phyloP scores from a whole-genome alignment of 1,284 basidiomycete genomes.

The Veloporphyrellus conicus region DNA sequence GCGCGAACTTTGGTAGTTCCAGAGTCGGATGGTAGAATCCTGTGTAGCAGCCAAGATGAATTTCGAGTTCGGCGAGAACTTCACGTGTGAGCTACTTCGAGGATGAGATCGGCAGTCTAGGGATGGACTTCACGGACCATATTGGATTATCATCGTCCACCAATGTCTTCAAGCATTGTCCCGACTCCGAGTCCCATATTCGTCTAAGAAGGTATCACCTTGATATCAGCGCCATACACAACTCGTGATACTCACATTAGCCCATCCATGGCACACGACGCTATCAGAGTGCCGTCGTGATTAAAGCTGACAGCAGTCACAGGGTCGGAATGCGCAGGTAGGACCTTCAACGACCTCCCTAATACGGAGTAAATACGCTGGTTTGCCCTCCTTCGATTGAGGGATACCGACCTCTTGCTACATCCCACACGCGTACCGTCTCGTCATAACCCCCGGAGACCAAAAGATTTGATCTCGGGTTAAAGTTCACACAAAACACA shows the following conservation, averaged over 20 bases:
- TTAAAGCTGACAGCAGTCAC: slow-evolving; percentile 93
- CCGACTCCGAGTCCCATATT: slow-evolving; percentile 94
- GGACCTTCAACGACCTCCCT: slow-evolving; percentile 74
- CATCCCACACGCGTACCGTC: slow-evolving; percentile 92
- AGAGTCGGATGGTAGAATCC: slow-evolving; percentile 88
- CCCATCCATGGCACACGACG: slow-evolving; percentile 93
- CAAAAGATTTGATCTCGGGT: slow-evolving; percentile 82
- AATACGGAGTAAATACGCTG: slow-evolving; percentile 1
- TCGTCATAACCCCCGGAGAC: slow-evolving; percentile 95
- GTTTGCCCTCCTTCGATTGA: not conserved
- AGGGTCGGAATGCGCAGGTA: slow-evolving; percentile 96
- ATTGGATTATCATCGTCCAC: slow-evolving; percentile 95
- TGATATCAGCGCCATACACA: not conserved
- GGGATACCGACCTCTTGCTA: slow-evolving; percentile 67
- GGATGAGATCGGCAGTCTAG: slow-evolving; percentile 11
- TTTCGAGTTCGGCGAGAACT: slow-evolving; percentile 88
- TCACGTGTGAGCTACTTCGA: slow-evolving; percentile 65
- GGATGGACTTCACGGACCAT: slow-evolving; percentile 49
- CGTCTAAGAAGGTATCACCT: slow-evolving; percentile 53
- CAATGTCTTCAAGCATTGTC: slow-evolving; percentile 94
- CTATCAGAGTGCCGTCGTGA: slow-evolving; percentile 89
- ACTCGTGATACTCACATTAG: slow-evolving; percentile 66
- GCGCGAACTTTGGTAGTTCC: slow-evolving; percentile 90
- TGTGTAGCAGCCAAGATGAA: slow-evolving; percentile 87
- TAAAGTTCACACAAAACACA: slow-evolving; percentile 90